A percentile compares a stretch with the other conserved stretches of the same genome.
These are phyloP conservation scores for Cyberlindnera nakhonratchasimensis DNA, from an alignment of 805 yeast genomes.

Conservation along the genomic window DNA sequence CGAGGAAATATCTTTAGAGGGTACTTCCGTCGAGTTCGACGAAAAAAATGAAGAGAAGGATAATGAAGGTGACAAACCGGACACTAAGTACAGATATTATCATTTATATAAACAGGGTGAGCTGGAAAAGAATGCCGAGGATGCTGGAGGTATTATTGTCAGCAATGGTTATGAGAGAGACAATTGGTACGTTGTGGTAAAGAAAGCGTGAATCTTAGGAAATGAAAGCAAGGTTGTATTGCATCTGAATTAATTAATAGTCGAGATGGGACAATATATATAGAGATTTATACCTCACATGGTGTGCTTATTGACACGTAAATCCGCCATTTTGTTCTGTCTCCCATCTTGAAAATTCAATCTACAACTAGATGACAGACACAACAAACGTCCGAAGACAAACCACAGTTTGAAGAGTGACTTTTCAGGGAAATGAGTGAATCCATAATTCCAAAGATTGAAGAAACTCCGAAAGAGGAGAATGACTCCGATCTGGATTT, in stretches of 20 bases:
- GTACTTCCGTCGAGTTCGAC: slow-evolving; percentile 8
- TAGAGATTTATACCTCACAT: too few relatives aligned
- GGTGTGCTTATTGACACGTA: slow-evolving; percentile 3
- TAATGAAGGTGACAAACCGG: slow-evolving; percentile 28
- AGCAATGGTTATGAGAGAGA: slow-evolving; percentile 86
- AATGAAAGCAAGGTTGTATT: too few relatives aligned
- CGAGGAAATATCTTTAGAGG: slow-evolving; percentile 6
- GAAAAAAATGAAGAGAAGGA: slow-evolving; percentile 12
- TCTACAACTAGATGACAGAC: not conserved
- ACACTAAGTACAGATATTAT: slow-evolving; percentile 77
- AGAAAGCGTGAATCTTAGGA: slow-evolving; percentile 9
- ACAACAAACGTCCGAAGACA: too few relatives aligned
- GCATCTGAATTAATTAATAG: too few relatives aligned
- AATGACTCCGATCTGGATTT: slow-evolving; percentile 25
- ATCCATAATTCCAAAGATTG: not conserved
- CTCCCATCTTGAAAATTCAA: not conserved
- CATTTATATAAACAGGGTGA: slow-evolving; percentile 87
- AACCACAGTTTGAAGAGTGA: not conserved
- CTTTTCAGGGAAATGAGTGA: not conserved
- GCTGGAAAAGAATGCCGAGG: slow-evolving; percentile 60
- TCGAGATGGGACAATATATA: too few relatives aligned
- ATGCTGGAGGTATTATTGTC: slow-evolving; percentile 69
- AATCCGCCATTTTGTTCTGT: not conserved
- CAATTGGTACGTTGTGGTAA: slow-evolving; percentile 81
- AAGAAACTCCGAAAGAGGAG: slow-evolving; percentile 2